Evolutionary conservation across 768 basidiomycete species (phyloP).

Genomic region (Terana coerulea): DNA sequence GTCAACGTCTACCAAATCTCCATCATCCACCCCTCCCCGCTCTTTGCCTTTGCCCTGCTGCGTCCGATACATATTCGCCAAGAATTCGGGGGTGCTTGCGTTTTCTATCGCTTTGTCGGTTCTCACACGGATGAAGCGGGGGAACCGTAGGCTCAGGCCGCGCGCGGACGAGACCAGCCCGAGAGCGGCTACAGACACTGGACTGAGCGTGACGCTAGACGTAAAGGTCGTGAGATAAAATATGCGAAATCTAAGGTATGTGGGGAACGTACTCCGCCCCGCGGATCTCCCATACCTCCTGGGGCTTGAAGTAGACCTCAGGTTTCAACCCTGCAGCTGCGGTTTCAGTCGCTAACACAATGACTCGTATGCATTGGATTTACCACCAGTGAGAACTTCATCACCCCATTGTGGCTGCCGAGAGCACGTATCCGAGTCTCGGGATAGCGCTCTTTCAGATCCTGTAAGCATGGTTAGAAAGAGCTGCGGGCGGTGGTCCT

Average conservation of each 20-base stretch:
- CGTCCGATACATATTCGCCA: constrained; percentile 63
- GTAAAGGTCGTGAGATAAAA: neutral
- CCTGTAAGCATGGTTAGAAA: no score
- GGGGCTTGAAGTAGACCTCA: constrained; percentile 65
- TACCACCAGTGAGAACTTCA: constrained; percentile 63
- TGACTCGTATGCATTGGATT: constrained; percentile 16
- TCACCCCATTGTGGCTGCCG: constrained; percentile 44
- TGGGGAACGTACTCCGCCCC: constrained; percentile 56
- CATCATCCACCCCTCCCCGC: constrained; percentile 46
- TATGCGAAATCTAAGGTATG: constrained; percentile 17
- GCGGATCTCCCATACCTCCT: constrained; percentile 87
- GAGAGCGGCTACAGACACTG: constrained; percentile 76
- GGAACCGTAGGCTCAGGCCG: constrained; percentile 85
- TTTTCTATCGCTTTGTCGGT: constrained; percentile 72
- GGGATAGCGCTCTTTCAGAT: constrained; percentile 63
- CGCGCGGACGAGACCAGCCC: constrained; percentile 52
- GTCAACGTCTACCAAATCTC: constrained; percentile 57
- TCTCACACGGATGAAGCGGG: constrained; percentile 71
- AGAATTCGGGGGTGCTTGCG: constrained; percentile 67
- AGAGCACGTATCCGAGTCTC: constrained; percentile 55
- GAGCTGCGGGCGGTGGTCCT: neutral
- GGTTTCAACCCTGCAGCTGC: constrained; percentile 50
- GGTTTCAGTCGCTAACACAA: neutral
- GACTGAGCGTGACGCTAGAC: constrained; percentile 74
- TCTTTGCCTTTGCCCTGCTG: constrained; percentile 47